Base-by-base conservation (phyloP, 768 basidiomycete genomes). In the Phaeolepiota aurea region DNA sequence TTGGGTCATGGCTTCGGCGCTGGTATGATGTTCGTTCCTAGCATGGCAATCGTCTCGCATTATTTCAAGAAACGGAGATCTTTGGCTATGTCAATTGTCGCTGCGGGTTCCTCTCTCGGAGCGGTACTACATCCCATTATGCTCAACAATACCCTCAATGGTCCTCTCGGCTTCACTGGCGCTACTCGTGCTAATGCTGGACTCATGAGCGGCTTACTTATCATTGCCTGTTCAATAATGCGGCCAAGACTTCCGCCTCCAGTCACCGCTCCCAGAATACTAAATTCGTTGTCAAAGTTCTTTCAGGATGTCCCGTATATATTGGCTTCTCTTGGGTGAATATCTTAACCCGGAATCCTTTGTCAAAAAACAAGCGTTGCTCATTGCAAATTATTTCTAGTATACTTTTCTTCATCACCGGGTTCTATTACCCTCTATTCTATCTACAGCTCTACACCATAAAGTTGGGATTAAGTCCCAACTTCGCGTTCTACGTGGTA, bases 101-200 rank as follows among this genome's bases (percentile, higher is more conserved):
- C 68, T 1, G 62, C 68, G 2, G 76, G 74, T 3, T 57, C 51
- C 5, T 46, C 49, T 14, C 36, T 53, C 20, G 70, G 74, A 3
- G 68, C 69, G 20, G 59, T 69, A 15, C 43, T 72, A 3, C 68
- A 69, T 38, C 69, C 68, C 2, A 64, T 71, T 44, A 58, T 72
- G 54, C 45, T 77, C 22, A 72, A 74, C 47, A 63, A 70, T 37
- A 41, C 48, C 22, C 45, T 51, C 31, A 38, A 50, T 21, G 55
- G 54, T 4, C 38, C 18, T 31, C 12, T 14, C 50, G 63, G 36
- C 58, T 72, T 20, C 67, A 68, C 44, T 3, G 55, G 54, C 28
- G 59, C 60, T 18, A 58, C 65, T 4, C 58, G 64, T 4, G 55
- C 54, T 28, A 64, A 56, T 23, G 59, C 62, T 5, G 62, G 48